Percentiles rank a stretch among this genome's conserved stretches.
These are phyloP conservation scores for Epichloe gansuensis DNA, from an alignment of 2,329 filamentous ascomycete genomes.

Conservation along the genomic window DNA sequence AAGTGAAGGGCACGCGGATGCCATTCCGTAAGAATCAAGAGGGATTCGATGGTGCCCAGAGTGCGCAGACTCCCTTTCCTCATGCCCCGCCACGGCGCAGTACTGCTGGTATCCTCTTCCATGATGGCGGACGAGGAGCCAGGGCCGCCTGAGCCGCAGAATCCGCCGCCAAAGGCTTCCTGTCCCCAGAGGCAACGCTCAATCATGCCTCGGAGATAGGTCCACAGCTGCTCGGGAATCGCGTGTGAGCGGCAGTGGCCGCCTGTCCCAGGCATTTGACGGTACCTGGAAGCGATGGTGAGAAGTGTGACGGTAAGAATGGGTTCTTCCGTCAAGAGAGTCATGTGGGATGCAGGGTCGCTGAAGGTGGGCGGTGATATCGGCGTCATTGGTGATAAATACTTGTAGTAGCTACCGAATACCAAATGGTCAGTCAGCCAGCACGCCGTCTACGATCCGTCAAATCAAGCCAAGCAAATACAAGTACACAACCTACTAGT, in stretches of 20 bases:
- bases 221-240: slow-evolving; percentile 93
- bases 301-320: slow-evolving; percentile 85
- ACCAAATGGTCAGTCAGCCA: neutral
- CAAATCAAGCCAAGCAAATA: neutral
- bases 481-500: slow-evolving; percentile 50
- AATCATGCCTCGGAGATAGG: slow-evolving; percentile 87
- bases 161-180: slow-evolving; percentile 84
- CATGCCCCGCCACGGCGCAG: slow-evolving; percentile 56
- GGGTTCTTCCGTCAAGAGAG: slow-evolving; percentile 77
- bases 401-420: slow-evolving; percentile 66
- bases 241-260: slow-evolving; percentile 74
- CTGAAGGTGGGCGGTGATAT: slow-evolving; percentile 87
- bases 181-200: slow-evolving; percentile 91
- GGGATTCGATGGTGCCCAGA: slow-evolving; percentile 82
- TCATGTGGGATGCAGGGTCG: slow-evolving; percentile 64
- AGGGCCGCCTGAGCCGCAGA: slow-evolving; percentile 56
- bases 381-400: slow-evolving; percentile 81
- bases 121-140: slow-evolving; percentile 25
- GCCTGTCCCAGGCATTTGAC: slow-evolving; percentile 65
- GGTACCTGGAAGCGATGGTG: slow-evolving; percentile 81
- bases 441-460: neutral
- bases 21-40: slow-evolving; percentile 94
- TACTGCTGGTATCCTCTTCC: slow-evolving; percentile 52
- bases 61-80: slow-evolving; percentile 72
- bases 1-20: slow-evolving; percentile 91